Evolutionary conservation across 2,329 filamentous ascomycete species (phyloP).

Genomic region (Fusarium citri): DNA sequence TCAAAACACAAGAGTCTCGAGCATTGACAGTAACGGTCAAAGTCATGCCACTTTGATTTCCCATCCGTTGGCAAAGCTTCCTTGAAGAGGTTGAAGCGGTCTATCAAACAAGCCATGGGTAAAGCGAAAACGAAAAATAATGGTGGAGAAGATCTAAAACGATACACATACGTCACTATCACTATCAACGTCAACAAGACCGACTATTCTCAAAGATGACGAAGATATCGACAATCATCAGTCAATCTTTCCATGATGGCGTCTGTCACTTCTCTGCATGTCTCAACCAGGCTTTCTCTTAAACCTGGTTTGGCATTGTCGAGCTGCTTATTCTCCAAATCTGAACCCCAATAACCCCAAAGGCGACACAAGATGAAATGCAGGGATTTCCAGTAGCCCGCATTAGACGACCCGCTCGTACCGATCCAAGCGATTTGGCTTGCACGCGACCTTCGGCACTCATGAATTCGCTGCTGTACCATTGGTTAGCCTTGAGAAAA

Average conservation of each 20-base stretch:
- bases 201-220: conserved; percentile 17
- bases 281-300: conserved; percentile 10
- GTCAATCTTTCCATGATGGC: neutral
- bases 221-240: conserved; percentile 11
- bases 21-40: neutral
- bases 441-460: conserved; percentile 47
- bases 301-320: neutral
- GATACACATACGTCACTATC: conserved; percentile 27
- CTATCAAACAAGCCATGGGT: conserved; percentile 20
- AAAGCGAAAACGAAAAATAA: conserved; percentile 30
- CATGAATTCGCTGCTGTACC: conserved; percentile 16
- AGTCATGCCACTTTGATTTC: neutral
- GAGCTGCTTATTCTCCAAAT: conserved; percentile 24
- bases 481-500: conserved; percentile 14
- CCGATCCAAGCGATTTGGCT: conserved; percentile 46
- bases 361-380: conserved; percentile 39
- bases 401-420: conserved; percentile 38
- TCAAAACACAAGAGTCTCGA: neutral
- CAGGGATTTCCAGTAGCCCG: conserved; percentile 43
- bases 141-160: conserved; percentile 10
- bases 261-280: conserved; percentile 15
- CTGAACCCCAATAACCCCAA: conserved; percentile 32
- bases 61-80: conserved; percentile 18
- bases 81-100: conserved; percentile 23
- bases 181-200: neutral